phyloP scores from a whole-genome alignment of 352 stramenopile genomes.

The Globisporangium solare region DNA sequence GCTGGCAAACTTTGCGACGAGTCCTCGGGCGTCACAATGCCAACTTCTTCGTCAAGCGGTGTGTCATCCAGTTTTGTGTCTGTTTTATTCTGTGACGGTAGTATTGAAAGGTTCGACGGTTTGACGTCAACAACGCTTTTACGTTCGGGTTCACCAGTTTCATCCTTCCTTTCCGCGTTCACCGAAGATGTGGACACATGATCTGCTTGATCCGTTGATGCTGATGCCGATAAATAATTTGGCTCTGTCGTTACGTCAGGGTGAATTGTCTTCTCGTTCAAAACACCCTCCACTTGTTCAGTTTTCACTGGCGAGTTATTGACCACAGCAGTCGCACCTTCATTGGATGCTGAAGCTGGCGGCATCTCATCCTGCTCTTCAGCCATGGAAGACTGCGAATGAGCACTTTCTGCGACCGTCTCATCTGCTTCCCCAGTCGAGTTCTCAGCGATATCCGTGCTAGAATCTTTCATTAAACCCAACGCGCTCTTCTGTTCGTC shows the following conservation, averaged over 20 bases:
- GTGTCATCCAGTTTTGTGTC: too few relatives aligned
- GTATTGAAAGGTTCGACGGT: too few relatives aligned
- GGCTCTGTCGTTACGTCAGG: not conserved
- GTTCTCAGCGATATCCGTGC: not conserved
- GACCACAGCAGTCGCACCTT: not conserved
- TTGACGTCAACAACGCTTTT: too few relatives aligned
- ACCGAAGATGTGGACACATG: not conserved
- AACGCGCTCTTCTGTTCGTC: not conserved
- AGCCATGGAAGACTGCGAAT: not conserved
- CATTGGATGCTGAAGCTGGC: not conserved
- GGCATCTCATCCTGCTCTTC: not conserved
- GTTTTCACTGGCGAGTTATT: not conserved
- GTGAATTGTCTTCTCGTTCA: not conserved
- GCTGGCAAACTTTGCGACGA: too few relatives aligned
- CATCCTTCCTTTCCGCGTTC: conserved; percentile 11
- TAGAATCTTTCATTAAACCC: not conserved
- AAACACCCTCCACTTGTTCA: not conserved
- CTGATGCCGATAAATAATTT: not conserved
- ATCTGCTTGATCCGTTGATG: not conserved
- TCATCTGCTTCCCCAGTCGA: not conserved
- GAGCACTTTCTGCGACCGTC: not conserved
- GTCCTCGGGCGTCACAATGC: too few relatives aligned
- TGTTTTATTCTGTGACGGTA: too few relatives aligned
- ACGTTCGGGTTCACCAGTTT: too few relatives aligned
- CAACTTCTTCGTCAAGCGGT: too few relatives aligned